phyloP scores from a whole-genome alignment of 345 rosid genomes.

The Zanthoxylum bungeanum region DNA sequence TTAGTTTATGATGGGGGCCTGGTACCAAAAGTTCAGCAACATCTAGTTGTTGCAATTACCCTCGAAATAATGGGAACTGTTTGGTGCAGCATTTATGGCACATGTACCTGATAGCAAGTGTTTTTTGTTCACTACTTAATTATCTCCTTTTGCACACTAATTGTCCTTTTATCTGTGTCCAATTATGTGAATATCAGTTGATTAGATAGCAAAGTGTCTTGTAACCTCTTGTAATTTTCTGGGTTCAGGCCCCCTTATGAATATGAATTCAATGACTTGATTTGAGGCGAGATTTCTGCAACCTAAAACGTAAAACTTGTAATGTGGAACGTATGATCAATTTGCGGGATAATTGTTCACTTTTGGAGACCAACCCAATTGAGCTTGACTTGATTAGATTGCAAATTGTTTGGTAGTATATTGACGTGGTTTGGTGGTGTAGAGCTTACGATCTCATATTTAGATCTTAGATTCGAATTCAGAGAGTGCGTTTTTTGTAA shows the following conservation, averaged over 20 bases:
- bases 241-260: not conserved
- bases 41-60: slow-evolving; percentile 8
- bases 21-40: not conserved
- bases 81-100: slow-evolving; percentile 21
- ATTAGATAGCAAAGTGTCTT: slow-evolving; percentile 19
- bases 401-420: not conserved
- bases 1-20: slow-evolving; percentile 8
- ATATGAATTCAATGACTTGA: not conserved
- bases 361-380: not conserved
- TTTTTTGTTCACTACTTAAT: slow-evolving; percentile 23
- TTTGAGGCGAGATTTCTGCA: not conserved
- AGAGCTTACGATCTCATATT: no score
- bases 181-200: slow-evolving; percentile 11
- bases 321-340: no score
- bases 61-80: slow-evolving; percentile 18
- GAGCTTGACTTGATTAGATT: slow-evolving; percentile 20
- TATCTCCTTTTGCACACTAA: not conserved
- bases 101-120: slow-evolving; percentile 11
- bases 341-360: not conserved
- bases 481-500: no score
- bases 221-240: slow-evolving; percentile 17
- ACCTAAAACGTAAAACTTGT: not conserved
- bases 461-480: no score
- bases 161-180: slow-evolving; percentile 9
- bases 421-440: no score